Percentiles rank a stretch among this genome's conserved stretches.
phyloP scores from a whole-genome alignment of 225 moss, liverwort and hornwort genomes.

The Rhytidiadelphus loreus region DNA sequence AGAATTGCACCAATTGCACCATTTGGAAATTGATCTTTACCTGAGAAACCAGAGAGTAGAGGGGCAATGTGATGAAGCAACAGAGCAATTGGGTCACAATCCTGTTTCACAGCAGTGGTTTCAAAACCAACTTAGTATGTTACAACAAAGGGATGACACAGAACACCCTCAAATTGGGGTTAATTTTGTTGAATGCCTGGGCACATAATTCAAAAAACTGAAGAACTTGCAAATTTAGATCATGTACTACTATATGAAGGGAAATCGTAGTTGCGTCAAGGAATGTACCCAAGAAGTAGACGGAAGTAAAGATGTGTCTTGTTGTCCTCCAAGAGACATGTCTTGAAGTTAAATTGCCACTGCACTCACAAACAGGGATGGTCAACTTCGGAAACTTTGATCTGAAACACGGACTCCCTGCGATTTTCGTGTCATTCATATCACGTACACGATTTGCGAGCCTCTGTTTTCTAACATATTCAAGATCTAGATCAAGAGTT shows the following conservation, averaged over 20 bases:
- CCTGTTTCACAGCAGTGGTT: not conserved
- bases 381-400: not conserved
- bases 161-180: not conserved
- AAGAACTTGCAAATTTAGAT: not conserved
- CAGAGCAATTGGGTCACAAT: slow-evolving; percentile 1
- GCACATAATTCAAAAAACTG: not conserved
- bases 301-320: slow-evolving; percentile 28
- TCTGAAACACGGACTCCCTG: not conserved
- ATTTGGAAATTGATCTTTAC: not conserved
- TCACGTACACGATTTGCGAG: not conserved
- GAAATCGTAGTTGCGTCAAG: not conserved
- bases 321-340: slow-evolving; percentile 45
- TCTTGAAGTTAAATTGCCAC: slow-evolving; percentile 56
- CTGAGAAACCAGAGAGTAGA: slow-evolving; percentile 83
- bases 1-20: not conserved
- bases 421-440: not conserved
- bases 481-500: not conserved
- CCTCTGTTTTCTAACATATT: not conserved
- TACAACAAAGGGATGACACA: not conserved
- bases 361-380: slow-evolving; percentile 3
- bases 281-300: slow-evolving; percentile 22
- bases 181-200: not conserved
- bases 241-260: not conserved
- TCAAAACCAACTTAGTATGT: not conserved
- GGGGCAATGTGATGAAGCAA: slow-evolving; percentile 64